Evolutionary conservation across 73 alveolate genomes (phyloP), one percentile per base, ranked within the genome.

Genomic region (Stentor coeruleus): DNA sequence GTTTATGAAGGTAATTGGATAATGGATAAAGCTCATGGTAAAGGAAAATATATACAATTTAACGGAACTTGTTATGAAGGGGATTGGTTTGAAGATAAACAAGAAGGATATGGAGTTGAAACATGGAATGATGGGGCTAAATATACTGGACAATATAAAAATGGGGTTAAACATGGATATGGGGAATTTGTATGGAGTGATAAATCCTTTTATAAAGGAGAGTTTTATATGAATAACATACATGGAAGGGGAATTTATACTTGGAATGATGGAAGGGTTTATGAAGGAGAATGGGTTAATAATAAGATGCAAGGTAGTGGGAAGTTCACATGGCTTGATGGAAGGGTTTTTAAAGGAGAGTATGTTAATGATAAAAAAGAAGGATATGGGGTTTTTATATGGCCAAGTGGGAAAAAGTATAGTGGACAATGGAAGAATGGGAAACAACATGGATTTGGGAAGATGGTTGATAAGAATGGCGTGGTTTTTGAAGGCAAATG

Each of bases 261-360:
- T 60, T 86, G 84, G 74, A 83, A 83, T 26, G 84, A 86, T 42
- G 84, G 84, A 11, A 42, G 76, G 35, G 35, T 77, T 38, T 76
- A 76, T 30, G 84, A 76, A 76, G 84, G 84, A 38, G 87, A 92
- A 31, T 94, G 90, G 89, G 81, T 49, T 35, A 81, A 94, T 2
- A 96, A 91, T 38, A 87, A 94, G 85, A 92, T 90, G 87, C 90
- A 94, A 82, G 98, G 98, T 55, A 82, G 84, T 82, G 98, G 98
- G 0, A 90, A 79, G 28, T 85, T 75, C 35, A 39, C 4, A 35
- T 85, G 84, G 77, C 81, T 81, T 38, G 85, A 85, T 58, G 37
- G 81, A 39, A 81, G 85, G 60, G 38, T 57, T 39, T 85, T 79
- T 37, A 26, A 28, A 35, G 87, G 87, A 35, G 59, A 38, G 38